Evolutionary conservation across 2,329 filamentous ascomycete genomes (phyloP).

Genomic region (Fusarium tricinctum): DNA sequence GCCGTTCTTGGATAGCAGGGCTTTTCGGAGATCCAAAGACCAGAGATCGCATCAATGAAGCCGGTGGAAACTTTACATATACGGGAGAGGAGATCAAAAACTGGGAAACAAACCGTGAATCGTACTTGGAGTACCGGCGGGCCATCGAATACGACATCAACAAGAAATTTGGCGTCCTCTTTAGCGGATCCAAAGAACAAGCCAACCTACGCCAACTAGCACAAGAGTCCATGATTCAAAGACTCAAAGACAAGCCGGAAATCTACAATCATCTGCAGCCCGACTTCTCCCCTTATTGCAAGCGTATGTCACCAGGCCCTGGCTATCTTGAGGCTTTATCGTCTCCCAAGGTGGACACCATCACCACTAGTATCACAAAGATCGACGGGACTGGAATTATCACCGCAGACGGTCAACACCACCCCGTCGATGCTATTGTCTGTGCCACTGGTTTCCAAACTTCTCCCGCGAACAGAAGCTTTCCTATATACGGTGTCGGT

Average conservation of each 20-base stretch:
- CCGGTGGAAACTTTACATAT: conserved; percentile 18
- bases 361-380: conserved; percentile 1
- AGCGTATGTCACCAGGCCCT: conserved; percentile 20
- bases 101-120: conserved; percentile 19
- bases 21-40: conserved; percentile 21
- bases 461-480: conserved; percentile 15
- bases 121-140: conserved; percentile 15
- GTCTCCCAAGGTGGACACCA: conserved; percentile 20
- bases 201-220: background rate
- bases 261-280: conserved; percentile 16
- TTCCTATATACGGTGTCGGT: conserved; percentile 15
- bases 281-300: conserved; percentile 22
- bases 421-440: conserved; percentile 5
- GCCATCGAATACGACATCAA: conserved; percentile 23
- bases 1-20: conserved; percentile 12
- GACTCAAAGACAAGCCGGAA: conserved; percentile 1
- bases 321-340: conserved; percentile 18
- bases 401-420: conserved; percentile 6
- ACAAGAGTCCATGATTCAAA: conserved; percentile 11
- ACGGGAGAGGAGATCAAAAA: background rate
- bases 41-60: conserved; percentile 9
- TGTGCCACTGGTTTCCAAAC: conserved; percentile 27
- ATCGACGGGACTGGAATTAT: conserved; percentile 1
- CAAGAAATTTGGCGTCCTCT: conserved; percentile 19
- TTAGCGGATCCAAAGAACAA: conserved; percentile 10